phyloP scores from a whole-genome alignment of 345 rosid genomes.

The Eucalyptus dawsonii region DNA sequence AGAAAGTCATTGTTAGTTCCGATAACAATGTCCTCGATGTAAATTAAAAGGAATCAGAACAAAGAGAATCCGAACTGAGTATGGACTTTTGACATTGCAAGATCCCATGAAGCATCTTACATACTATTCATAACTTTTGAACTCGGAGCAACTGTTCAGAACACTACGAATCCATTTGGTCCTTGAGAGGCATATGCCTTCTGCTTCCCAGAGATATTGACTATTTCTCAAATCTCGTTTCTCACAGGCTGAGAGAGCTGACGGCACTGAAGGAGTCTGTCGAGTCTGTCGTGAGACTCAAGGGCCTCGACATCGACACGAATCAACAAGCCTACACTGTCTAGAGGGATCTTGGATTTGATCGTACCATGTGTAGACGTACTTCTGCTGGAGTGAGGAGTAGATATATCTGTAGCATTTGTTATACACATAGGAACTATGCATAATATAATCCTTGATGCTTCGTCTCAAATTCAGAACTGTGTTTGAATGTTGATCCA shows the following conservation, averaged over 20 bases:
- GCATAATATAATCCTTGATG: background rate
- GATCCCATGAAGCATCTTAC: background rate
- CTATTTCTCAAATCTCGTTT: background rate
- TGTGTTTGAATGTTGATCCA: background rate
- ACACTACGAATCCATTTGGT: background rate
- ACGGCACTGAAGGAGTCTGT: background rate
- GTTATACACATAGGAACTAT: background rate
- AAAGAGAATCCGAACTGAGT: background rate
- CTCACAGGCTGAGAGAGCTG: background rate
- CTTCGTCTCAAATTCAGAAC: background rate
- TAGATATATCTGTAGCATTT: background rate
- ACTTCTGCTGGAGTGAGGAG: background rate
- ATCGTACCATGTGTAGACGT: background rate
- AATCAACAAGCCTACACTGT: background rate
- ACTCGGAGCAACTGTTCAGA: background rate
- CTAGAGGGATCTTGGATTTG: background rate
- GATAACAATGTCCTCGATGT: background rate
- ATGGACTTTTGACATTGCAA: background rate
- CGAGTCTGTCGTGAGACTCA: background rate
- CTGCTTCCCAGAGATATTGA: background rate
- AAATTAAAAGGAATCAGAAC: background rate
- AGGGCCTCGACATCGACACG: background rate
- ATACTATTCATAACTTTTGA: background rate
- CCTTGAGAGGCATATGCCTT: background rate
- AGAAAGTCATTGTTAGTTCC: background rate